Conservation (phyloP, 345 rosid genomes). For the Rubroshorea leprosula region DNA sequence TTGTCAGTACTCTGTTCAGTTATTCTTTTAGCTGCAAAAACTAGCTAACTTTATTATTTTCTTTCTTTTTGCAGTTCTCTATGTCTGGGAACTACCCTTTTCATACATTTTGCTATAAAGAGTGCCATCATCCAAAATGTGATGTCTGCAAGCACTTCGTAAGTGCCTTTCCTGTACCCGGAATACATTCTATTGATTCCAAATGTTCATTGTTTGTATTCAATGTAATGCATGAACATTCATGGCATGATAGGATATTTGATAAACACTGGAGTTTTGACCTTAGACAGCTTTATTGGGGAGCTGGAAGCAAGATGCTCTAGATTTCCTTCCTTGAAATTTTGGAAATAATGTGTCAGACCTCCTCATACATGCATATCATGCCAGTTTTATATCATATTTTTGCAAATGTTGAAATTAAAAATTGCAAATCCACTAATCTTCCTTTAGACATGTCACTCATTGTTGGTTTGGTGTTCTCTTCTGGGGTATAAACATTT, state of each 20-base stretch:
- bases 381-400: slow-evolving; percentile 1
- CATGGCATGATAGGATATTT: background rate
- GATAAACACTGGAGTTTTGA: too few species aligned
- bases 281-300: background rate
- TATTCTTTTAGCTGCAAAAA: background rate
- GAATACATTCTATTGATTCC: background rate
- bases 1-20: slow-evolving; percentile 3
- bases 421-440: slow-evolving; percentile 6
- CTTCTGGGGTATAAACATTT: slow-evolving; percentile 20
- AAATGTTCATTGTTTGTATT: background rate
- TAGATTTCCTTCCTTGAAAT: background rate
- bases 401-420: slow-evolving; percentile 9
- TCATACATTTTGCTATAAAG: slow-evolving; percentile 85
- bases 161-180: slow-evolving; percentile 28
- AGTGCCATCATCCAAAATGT: slow-evolving; percentile 85
- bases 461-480: slow-evolving; percentile 17
- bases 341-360: too few species aligned
- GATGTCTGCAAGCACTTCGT: slow-evolving; percentile 91
- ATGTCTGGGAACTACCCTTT: slow-evolving; percentile 76
- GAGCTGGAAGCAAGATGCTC: background rate
- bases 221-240: background rate
- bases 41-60: slow-evolving; percentile 16
- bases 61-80: slow-evolving; percentile 53
- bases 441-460: slow-evolving; percentile 12
- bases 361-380: too few species aligned